phyloP scores from a whole-genome alignment of 1,284 basidiomycete genomes.

The Tilletia indica region DNA sequence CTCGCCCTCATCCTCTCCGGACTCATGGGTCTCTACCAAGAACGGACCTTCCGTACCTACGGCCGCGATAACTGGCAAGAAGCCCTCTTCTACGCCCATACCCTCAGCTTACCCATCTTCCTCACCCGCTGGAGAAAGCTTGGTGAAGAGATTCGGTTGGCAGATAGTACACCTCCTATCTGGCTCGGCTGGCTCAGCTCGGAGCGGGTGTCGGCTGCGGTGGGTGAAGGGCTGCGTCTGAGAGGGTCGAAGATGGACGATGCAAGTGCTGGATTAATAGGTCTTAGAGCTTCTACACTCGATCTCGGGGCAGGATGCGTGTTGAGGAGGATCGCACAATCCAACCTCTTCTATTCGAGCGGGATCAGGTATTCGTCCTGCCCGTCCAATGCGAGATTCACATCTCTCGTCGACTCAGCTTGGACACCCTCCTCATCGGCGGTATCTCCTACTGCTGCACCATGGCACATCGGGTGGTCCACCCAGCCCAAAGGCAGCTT shows the following conservation, averaged over 20 bases:
- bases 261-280: too few relatives aligned
- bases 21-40: constrained; percentile 80
- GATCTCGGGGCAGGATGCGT: constrained; percentile 61
- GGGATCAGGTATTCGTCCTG: not conserved
- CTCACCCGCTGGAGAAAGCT: constrained; percentile 26
- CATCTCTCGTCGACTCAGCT: constrained; percentile 27
- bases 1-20: constrained; percentile 77
- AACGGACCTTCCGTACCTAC: constrained; percentile 72
- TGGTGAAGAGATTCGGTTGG: constrained; percentile 26
- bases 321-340: constrained; percentile 41
- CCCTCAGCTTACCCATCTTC: constrained; percentile 73
- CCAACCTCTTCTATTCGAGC: not conserved
- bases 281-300: constrained; percentile 58
- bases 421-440: constrained; percentile 36
- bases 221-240: not conserved
- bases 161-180: constrained; percentile 30
- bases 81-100: constrained; percentile 75
- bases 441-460: too few relatives aligned
- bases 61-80: constrained; percentile 75
- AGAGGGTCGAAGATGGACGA: not conserved
- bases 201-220: not conserved
- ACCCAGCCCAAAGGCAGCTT: constrained; percentile 24
- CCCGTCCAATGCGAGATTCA: not conserved
- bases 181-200: constrained; percentile 10
- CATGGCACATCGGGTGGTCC: too few relatives aligned